phyloP scores from a whole-genome alignment of 257 asterid genomes.

The Solanum sitiens region DNA sequence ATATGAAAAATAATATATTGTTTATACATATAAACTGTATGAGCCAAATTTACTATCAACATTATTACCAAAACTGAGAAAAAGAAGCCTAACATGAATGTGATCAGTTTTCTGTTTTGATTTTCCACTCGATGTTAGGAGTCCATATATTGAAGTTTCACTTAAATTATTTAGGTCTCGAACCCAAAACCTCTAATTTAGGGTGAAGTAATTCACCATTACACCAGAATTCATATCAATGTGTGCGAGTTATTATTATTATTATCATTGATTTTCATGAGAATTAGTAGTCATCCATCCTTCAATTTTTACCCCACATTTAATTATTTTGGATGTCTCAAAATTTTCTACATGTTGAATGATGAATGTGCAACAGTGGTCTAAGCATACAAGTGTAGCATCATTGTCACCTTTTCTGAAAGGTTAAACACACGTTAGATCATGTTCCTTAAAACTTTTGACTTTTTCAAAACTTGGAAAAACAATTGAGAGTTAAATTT shows the following conservation, averaged over 20 bases:
- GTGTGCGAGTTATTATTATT: too few relatives aligned
- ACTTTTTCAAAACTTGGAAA: neutral
- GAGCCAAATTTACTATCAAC: neutral
- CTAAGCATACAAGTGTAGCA: neutral
- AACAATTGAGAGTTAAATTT: too few relatives aligned
- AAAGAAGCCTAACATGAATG: neutral
- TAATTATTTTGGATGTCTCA: neutral
- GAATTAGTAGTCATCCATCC: neutral
- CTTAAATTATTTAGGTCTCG: too few relatives aligned
- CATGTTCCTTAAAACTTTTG: neutral
- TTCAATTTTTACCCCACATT: neutral
- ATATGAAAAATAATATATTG: too few relatives aligned
- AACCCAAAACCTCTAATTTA: too few relatives aligned
- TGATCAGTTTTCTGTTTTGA: too few relatives aligned
- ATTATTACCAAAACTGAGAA: neutral
- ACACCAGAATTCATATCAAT: too few relatives aligned
- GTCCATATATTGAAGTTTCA: too few relatives aligned
- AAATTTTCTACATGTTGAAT: neutral
- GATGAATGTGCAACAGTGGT: neutral
- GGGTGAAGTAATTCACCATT: too few relatives aligned
- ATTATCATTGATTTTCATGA: neutral
- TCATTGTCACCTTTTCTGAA: conserved; percentile 1
- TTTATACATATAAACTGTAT: neutral
- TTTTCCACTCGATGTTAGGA: too few relatives aligned
- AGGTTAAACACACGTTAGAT: neutral